Conservation (phyloP, 768 basidiomycete genomes). For the Lactifluus echinatus region DNA sequence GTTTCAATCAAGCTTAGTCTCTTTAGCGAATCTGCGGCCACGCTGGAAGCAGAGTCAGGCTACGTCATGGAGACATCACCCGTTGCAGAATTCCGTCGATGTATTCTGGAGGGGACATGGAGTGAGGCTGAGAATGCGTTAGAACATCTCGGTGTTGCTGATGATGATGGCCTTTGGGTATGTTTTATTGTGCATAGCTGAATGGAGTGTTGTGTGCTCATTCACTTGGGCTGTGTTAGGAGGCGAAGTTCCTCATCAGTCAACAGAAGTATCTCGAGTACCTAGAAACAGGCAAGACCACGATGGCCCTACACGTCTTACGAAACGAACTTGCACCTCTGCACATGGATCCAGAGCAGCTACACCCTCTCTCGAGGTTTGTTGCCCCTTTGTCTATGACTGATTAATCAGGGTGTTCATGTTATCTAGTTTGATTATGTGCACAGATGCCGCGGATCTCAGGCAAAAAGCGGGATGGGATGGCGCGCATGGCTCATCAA, state of each 20-base stretch:
- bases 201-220: neutral
- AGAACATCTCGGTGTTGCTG: constrained; percentile 55
- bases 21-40: constrained; percentile 75
- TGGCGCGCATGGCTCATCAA: constrained; percentile 73
- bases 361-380: constrained; percentile 86
- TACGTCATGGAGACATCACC: constrained; percentile 73
- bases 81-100: constrained; percentile 71
- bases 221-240: constrained; percentile 34
- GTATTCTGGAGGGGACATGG: constrained; percentile 78
- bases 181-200: constrained; percentile 21
- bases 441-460: constrained; percentile 74
- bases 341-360: constrained; percentile 66
- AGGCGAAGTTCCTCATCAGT: constrained; percentile 78
- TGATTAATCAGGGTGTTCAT: neutral
- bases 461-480: constrained; percentile 81
- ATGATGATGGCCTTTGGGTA: constrained; percentile 65
- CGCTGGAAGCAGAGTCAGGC: constrained; percentile 88
- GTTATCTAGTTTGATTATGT: constrained; percentile 59
- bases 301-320: constrained; percentile 75
- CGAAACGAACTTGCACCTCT: constrained; percentile 84
- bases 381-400: constrained; percentile 19
- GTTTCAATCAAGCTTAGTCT: constrained; percentile 17
- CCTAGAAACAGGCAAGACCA: constrained; percentile 72
- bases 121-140: constrained; percentile 64
- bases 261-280: constrained; percentile 96